A percentile compares a stretch with the other conserved stretches of the same genome.
Evolutionary conservation across 2,329 filamentous ascomycete genomes (phyloP).

Genomic region (Hypoxylon sp.): DNA sequence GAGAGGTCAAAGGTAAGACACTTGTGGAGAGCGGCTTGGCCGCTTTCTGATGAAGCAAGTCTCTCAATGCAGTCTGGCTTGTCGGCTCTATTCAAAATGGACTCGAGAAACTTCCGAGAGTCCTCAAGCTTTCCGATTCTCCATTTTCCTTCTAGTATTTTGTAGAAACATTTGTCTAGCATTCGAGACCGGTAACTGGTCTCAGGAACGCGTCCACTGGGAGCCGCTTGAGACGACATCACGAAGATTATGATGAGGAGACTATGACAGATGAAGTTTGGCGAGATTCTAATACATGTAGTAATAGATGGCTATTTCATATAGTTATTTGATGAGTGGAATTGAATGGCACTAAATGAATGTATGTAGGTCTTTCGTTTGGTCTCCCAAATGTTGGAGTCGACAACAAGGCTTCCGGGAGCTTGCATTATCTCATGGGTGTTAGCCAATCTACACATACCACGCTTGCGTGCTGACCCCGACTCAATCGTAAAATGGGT

Average conservation of each 20-base stretch:
- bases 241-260: not conserved
- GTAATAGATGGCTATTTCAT: slow-evolving; percentile 7
- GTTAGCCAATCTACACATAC: slow-evolving; percentile 28
- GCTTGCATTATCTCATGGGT: slow-evolving; percentile 22
- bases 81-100: slow-evolving; percentile 41
- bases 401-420: slow-evolving; percentile 15
- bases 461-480: slow-evolving; percentile 6
- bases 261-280: not conserved
- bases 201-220: slow-evolving; percentile 4
- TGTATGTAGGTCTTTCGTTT: not conserved
- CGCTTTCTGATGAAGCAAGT: slow-evolving; percentile 38
- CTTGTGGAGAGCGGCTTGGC: slow-evolving; percentile 40
- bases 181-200: slow-evolving; percentile 21
- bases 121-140: slow-evolving; percentile 23
- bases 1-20: slow-evolving; percentile 31
- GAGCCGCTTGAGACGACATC: slow-evolving; percentile 32
- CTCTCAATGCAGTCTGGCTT: slow-evolving; percentile 46
- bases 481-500: slow-evolving; percentile 1
- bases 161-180: slow-evolving; percentile 42
- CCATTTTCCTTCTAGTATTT: slow-evolving; percentile 37
- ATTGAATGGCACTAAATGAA: not conserved
- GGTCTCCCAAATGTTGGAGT: slow-evolving; percentile 9
- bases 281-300: not conserved
- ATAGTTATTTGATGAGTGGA: not conserved
- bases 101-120: slow-evolving; percentile 38